Conservation (phyloP, 805 yeast genomes). For the Kregervanrija delftensis region DNA sequence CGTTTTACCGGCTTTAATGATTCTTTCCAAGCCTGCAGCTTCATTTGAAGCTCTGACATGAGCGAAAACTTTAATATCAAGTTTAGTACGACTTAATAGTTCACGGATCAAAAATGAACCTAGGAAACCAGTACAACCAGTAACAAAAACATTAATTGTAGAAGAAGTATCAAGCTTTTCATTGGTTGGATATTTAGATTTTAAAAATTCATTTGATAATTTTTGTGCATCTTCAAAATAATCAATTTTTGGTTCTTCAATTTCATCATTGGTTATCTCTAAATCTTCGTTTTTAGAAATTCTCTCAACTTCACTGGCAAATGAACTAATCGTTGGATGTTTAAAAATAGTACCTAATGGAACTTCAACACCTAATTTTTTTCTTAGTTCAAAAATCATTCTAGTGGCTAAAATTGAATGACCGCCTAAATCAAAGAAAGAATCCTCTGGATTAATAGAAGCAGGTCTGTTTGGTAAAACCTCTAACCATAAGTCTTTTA, state of each 20-base stretch:
- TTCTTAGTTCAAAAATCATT: conserved; percentile 89
- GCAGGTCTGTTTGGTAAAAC: conserved; percentile 85
- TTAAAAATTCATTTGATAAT: conserved; percentile 34
- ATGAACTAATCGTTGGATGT: conserved; percentile 74
- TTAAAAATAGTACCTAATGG: conserved; percentile 90
- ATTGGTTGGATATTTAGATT: conserved; percentile 39
- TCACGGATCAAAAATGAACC: conserved; percentile 87
- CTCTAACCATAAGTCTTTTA: conserved; percentile 78
- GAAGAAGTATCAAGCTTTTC: conserved; percentile 14
- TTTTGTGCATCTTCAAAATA: conserved; percentile 73
- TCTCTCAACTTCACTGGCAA: conserved; percentile 66
- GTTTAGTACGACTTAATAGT: conserved; percentile 42
- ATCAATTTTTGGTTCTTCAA: conserved; percentile 27
- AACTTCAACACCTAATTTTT: conserved; percentile 66
- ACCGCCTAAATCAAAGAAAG: conserved; percentile 96
- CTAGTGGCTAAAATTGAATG: conserved; percentile 95
- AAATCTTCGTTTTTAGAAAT: conserved; percentile 45
- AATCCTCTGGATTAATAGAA: conserved; percentile 66
- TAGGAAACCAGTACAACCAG: conserved; percentile 95
- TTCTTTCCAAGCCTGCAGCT: conserved; percentile 67
- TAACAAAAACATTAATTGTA: conserved; percentile 56
- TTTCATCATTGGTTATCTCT: conserved; percentile 25
- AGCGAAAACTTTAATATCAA: conserved; percentile 59
- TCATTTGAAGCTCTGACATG: conserved; percentile 83
- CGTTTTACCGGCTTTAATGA: conserved; percentile 66